Percentiles rank a stretch among this genome's conserved stretches.
Conservation (phyloP, 2,329 filamentous ascomycete genomes). For the Cladophialophora exuberans region DNA sequence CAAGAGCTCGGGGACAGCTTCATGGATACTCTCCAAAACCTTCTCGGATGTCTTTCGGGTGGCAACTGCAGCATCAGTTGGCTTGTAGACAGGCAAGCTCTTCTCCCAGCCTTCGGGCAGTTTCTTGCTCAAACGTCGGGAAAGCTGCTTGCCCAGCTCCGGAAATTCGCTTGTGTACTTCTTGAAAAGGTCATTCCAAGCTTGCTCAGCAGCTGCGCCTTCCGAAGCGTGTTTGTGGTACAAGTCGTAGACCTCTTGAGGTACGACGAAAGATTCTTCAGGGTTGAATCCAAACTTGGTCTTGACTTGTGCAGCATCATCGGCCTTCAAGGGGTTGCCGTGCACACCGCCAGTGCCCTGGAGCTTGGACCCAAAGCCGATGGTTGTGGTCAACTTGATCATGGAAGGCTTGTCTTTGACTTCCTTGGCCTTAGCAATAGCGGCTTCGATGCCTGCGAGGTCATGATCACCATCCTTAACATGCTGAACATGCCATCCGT, state of each 20-base stretch:
- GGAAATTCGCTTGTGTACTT: conserved; percentile 82
- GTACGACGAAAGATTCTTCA: conserved; percentile 87
- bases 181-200: conserved; percentile 92
- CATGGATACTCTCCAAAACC: conserved; percentile 85
- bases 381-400: conserved; percentile 96
- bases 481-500: conserved; percentile 89
- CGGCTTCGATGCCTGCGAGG: conserved; percentile 82
- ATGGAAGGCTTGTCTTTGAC: conserved; percentile 96
- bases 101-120: conserved; percentile 98
- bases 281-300: conserved; percentile 94
- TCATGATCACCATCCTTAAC: conserved; percentile 89
- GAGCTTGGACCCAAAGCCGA: conserved; percentile 91
- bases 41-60: conserved; percentile 96
- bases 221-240: conserved; percentile 84
- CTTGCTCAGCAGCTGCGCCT: conserved; percentile 85
- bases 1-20: conserved; percentile 81
- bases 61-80: conserved; percentile 79
- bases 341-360: conserved; percentile 95
- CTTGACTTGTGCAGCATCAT: conserved; percentile 94
- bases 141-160: conserved; percentile 77
- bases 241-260: conserved; percentile 89
- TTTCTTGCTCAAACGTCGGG: conserved; percentile 76
- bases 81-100: conserved; percentile 85
- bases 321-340: conserved; percentile 91
- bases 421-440: conserved; percentile 80